These are phyloP conservation scores for Gremmenia infestans DNA, from an alignment of 2,329 filamentous ascomycete species.

Conservation along the genomic window DNA sequence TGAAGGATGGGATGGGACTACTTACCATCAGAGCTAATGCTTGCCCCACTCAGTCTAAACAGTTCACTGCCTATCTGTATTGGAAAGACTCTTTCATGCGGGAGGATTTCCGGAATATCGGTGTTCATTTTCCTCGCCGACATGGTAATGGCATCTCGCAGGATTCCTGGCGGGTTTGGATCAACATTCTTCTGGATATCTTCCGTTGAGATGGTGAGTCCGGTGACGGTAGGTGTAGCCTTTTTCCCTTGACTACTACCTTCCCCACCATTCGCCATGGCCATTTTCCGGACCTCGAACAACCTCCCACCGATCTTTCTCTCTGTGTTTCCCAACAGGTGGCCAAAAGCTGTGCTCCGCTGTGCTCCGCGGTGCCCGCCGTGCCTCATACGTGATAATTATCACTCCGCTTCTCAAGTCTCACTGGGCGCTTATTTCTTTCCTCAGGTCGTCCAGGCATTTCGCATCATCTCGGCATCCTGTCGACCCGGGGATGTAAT, in stretches of 20 bases:
- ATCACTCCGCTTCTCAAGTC: not conserved
- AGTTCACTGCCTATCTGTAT: slow-evolving; percentile 66
- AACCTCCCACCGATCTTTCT: not conserved
- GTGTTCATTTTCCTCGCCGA: slow-evolving; percentile 23
- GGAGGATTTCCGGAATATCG: slow-evolving; percentile 33
- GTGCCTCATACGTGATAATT: not conserved
- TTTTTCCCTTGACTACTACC: not conserved
- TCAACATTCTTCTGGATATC: slow-evolving; percentile 1
- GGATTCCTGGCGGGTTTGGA: slow-evolving; percentile 18
- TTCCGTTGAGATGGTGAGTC: slow-evolving; percentile 5
- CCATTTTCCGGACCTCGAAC: not conserved
- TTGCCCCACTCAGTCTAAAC: slow-evolving; percentile 65
- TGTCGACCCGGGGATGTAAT: not conserved
- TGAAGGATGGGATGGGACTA: slow-evolving; percentile 14
- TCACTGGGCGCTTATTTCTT: not conserved
- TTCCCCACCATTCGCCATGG: not conserved
- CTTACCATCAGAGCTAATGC: slow-evolving; percentile 67
- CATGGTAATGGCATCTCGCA: slow-evolving; percentile 8
- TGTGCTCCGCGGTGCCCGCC: not conserved
- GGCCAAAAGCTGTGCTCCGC: not conserved
- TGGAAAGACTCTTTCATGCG: slow-evolving; percentile 50
- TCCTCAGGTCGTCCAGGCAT: not conserved
- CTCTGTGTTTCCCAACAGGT: not conserved
- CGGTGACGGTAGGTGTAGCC: not conserved
- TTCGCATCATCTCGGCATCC: not conserved